Conservation (phyloP, 306 rosid genomes). For the Sicyos edulis region DNA sequence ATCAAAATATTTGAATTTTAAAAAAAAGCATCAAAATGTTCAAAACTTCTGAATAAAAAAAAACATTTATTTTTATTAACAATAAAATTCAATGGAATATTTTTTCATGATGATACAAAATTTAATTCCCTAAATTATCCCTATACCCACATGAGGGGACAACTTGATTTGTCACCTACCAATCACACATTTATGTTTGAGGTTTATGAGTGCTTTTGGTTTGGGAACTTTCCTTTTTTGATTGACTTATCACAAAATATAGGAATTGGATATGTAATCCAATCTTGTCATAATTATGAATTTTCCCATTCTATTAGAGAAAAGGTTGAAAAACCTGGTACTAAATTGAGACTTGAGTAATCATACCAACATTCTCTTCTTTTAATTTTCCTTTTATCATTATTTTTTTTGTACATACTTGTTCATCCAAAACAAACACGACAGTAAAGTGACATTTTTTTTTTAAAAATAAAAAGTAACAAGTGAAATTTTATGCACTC, state of each 20-base stretch:
- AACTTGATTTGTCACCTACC: not conserved
- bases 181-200: not conserved
- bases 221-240: not conserved
- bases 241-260: not conserved
- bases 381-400: too few relatives aligned
- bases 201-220: not conserved
- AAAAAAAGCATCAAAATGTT: too few relatives aligned
- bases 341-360: not conserved
- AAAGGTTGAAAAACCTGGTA: not conserved
- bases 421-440: not conserved
- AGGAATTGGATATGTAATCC: not conserved
- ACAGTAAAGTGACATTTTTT: too few relatives aligned
- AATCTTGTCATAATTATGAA: not conserved
- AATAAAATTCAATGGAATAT: too few relatives aligned
- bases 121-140: not conserved
- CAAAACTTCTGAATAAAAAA: too few relatives aligned
- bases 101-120: too few relatives aligned
- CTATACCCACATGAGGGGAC: not conserved
- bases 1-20: too few relatives aligned
- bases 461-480: too few relatives aligned
- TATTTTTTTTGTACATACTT: not conserved
- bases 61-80: too few relatives aligned
- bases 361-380: not conserved
- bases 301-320: not conserved
- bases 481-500: too few relatives aligned